These are phyloP conservation scores for Cupressus sempervirens DNA, from an alignment of 75 land plant genomes.

Conservation along the genomic window DNA sequence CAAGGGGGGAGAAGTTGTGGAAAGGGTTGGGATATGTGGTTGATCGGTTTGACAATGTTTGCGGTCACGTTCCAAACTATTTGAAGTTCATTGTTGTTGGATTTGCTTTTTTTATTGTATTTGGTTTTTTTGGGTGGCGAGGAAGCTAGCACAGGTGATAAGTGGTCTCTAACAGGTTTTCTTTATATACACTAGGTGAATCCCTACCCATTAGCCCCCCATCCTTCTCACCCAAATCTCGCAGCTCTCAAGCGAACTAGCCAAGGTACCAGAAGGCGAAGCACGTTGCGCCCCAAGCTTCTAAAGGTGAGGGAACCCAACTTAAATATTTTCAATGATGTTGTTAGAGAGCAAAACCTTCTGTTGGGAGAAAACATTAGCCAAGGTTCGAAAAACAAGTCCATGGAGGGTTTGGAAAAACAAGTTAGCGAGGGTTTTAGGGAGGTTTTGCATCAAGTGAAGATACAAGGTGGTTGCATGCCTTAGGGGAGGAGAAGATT, in stretches of 20 bases:
- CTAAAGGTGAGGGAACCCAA: slow-evolving; percentile 20
- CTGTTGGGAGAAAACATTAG: neutral
- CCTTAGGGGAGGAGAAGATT: neutral
- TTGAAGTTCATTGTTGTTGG: slow-evolving; percentile 26
- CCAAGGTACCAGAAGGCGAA: slow-evolving; percentile 22
- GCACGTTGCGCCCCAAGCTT: slow-evolving; percentile 42
- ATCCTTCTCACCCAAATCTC: slow-evolving; percentile 32
- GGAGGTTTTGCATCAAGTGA: neutral
- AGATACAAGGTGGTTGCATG: neutral
- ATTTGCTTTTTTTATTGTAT: slow-evolving; percentile 29
- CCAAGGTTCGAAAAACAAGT: neutral
- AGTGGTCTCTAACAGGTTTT: slow-evolving; percentile 18
- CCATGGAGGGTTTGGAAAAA: neutral
- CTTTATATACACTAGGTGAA: slow-evolving; percentile 28
- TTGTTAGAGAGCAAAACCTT: neutral
- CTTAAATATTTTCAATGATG: neutral
- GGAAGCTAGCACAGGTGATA: neutral
- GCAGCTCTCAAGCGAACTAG: neutral
- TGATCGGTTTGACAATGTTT: slow-evolving; percentile 6
- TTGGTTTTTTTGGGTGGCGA: slow-evolving; percentile 30
- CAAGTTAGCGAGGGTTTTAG: neutral
- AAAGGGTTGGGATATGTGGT: slow-evolving; percentile 11
- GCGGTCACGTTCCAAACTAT: neutral
- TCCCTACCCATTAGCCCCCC: slow-evolving; percentile 27
- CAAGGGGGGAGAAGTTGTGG: neutral